Conservation (phyloP, 495 filamentous ascomycete species). For the Lichenothelia convexa region DNA sequence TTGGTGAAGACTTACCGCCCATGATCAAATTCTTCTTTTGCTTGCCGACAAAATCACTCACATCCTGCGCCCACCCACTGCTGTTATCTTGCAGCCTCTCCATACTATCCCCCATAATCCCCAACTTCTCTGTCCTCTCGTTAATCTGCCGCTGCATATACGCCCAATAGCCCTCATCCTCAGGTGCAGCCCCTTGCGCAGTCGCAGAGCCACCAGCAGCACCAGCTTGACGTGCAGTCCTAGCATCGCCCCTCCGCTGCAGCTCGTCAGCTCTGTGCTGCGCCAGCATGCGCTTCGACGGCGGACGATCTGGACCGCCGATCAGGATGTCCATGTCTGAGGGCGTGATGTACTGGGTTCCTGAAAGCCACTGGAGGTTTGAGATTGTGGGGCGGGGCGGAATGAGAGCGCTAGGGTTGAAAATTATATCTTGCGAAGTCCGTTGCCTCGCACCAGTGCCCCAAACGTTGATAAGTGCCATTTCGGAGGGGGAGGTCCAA, state of each 20-base stretch:
- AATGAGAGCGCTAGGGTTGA: constrained; percentile 46
- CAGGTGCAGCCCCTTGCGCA: constrained; percentile 7
- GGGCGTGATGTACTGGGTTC: constrained; percentile 78
- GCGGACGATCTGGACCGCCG: constrained; percentile 71
- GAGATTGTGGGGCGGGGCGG: constrained; percentile 87
- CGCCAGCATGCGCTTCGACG: constrained; percentile 58
- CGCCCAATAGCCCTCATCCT: constrained; percentile 42
- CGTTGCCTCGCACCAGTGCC: constrained; percentile 41
- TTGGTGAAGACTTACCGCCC: constrained; percentile 36
- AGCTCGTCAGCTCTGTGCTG: constrained; percentile 41
- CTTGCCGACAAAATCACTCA: constrained; percentile 62
- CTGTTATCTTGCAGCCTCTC: constrained; percentile 62
- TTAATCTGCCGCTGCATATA: constrained; percentile 68
- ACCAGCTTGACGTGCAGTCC: constrained; percentile 28
- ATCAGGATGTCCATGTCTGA: constrained; percentile 85
- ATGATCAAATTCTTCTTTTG: constrained; percentile 73
- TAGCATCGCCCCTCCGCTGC: constrained; percentile 33
- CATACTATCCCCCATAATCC: constrained; percentile 67
- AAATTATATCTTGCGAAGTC: neutral
- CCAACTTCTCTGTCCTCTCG: constrained; percentile 75
- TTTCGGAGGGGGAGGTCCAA: constrained; percentile 79
- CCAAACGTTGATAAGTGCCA: constrained; percentile 65
- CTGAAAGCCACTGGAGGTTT: constrained; percentile 88
- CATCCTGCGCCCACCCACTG: constrained; percentile 66
- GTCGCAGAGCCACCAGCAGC: constrained; percentile 7